A percentile compares a stretch with the other conserved stretches of the same genome.
Evolutionary conservation across 192 early-diverging fungal genomes (phyloP).

Genomic region (Chytriomyces confervae): DNA sequence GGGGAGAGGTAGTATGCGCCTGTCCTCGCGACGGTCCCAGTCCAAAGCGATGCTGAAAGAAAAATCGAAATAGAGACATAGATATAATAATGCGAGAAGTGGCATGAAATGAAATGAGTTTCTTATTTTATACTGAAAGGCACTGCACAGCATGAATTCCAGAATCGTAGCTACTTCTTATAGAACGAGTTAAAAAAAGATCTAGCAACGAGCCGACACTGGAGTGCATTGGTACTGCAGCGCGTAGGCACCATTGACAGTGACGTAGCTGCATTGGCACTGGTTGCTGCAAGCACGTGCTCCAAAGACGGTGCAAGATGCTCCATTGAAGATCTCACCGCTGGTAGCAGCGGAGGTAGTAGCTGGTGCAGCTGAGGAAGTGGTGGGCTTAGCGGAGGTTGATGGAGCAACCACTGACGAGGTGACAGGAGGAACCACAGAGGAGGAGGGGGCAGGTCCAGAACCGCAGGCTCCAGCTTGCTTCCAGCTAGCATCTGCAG

Average conservation of each 20-base stretch:
- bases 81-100: no score
- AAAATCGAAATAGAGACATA: no score
- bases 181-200: background rate
- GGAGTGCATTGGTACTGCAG: background rate
- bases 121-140: no score
- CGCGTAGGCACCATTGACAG: background rate
- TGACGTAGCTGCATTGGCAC: background rate
- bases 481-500: background rate
- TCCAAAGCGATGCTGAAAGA: background rate
- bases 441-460: background rate
- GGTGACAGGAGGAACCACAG: no score
- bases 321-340: background rate
- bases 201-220: background rate
- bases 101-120: no score
- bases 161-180: no score
- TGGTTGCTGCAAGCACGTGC: background rate
- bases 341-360: background rate
- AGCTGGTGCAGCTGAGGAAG: background rate
- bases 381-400: background rate
- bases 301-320: background rate
- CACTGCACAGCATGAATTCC: no score
- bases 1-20: slow-evolving; percentile 93
- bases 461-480: background rate
- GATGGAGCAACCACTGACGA: no score
- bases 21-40: slow-evolving; percentile 44